Base-by-base conservation (phyloP, 106 monocot species). In the Hemerocallis citrina region DNA sequence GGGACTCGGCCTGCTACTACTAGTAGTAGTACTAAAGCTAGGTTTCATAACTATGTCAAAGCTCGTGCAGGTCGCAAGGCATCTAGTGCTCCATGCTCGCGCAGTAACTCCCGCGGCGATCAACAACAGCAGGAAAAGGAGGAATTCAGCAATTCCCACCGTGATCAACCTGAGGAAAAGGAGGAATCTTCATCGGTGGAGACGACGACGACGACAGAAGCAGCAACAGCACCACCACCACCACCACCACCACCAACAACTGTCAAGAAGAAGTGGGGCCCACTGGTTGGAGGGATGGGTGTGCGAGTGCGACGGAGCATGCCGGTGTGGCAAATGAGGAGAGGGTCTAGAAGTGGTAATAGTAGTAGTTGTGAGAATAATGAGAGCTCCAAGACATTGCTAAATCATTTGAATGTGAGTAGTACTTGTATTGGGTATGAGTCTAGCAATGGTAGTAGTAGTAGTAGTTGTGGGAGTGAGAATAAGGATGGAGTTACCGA, bases 91-190 rank as follows among this genome's bases (percentile, higher is more conserved):
- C 84, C 84, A 0, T 84, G 79, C 58, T 75, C 75, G 8, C 66
- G 84, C 11, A 84, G 79, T 64, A 75, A 75, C 70, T 84, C 84
- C 35, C 74, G 62, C 17, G 75, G 78, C 15, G 83, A 73, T 21
- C 7, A 67, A 63, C 63, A n/a, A n/a, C n/a, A n/a, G n/a, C n/a
- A n/a, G n/a, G n/a, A n/a, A 9, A 62, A 29, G 23, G 5, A 49
- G 19, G n/a, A n/a, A 55, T 0, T 34, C 45, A 4, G 55, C 45
- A 9, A 8, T 56, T 19, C 1, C 30, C 16, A 33, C 46, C 17
- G 19, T 34, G 11, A n/a, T n/a, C n/a, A n/a, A n/a, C n/a, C n/a
- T n/a, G 28, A 23, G 1, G 21, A 45, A 19, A 15, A 22, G 0
- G 1, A n/a, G n/a, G n/a, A n/a, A n/a, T n/a, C n/a, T n/a, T n/a